Base-by-base conservation (phyloP, 2,329 filamentous ascomycete genomes). In the Penicillium sp. region DNA sequence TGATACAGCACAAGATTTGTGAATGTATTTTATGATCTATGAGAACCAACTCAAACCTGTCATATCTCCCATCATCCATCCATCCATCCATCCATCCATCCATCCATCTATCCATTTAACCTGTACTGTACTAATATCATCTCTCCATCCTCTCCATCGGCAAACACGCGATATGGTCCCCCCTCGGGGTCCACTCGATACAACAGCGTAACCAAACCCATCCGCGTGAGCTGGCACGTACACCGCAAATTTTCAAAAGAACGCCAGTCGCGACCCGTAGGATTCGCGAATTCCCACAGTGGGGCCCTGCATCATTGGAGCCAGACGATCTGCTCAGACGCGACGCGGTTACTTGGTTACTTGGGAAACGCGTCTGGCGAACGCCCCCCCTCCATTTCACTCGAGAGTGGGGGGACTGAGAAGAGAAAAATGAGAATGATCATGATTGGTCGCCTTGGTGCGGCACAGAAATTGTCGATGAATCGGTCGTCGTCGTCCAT, bases 331-430 rank as follows among this genome's bases (percentile, higher is more conserved):
- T 62, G 58, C 33, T 26, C 35, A 61, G 66, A 67, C 63, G 68
- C 63, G 58, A 68, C 68, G 66, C 70, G 70, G 70, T 72, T 72
- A 71, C 70, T 72, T 68, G 51, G 70, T 72, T 72, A 71, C 70
- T 72, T 68, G 51, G 70, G 70, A 68, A 71, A 72, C 70, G 67
- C 68, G 67, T 65, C 58, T 65, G 61, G 61, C 64, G 62, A 65
- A 33, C 7, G 28, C 28, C 49, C 49, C 28, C 17, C 49, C 49
- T 51, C 49, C 28, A 35, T 10, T 35, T 22, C 1, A 4, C 26
- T 49, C 15, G 45, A 49, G 30, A 35, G 47, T 35, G 47, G 47
- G 49, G 45, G 45, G 10, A 33, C 30, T 33, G 30, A 15, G 19
- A 24, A 24, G 44, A 17, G 26, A n/a, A n/a, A n/a, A 49, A n/a